Base-by-base conservation (phyloP, 2,329 filamentous ascomycete species). In the Sporothrix dimorphospora region DNA sequence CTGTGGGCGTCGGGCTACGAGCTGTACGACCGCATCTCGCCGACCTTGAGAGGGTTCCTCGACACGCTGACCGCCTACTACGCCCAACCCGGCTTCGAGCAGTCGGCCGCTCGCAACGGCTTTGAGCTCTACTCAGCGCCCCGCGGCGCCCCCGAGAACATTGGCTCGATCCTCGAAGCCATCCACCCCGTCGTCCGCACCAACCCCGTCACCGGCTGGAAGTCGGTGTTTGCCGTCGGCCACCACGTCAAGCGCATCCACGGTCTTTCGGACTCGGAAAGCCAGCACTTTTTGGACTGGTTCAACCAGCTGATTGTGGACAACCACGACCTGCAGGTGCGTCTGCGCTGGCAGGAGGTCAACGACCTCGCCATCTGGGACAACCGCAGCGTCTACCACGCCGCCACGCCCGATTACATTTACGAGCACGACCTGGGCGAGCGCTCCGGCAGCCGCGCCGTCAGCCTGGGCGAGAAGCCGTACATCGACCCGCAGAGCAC, bases 1-100 rank as follows among this genome's bases (percentile, higher is more conserved):
- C 84, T 92, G 6, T 92, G 89, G 89, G 90, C 89, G 0, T 90
- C 88, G 0, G 89, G 88, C 0, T 91, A 91, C 77, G 89, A 91
- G 75, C 79, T 91, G 14, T 92, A 90, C 76, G 89, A 92, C 76
- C 85, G 88, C 38, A 82, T 92, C 72, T 89, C 86, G 4, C 81
- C 82, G 2, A 81, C 86, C 0, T 86, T 73, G 21, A 68, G 70
- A 21, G 11, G 19, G 1, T 90, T 91, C 78, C 82, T 91, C 38
- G 88, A 91, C 71, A 79, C 79, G 0, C 79, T 91, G 8, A 90
- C 87, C 0, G 89, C 85, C 3, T 88, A 85, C 0, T 85, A 85
- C 74, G 83, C 83, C 0, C 82, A 86, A 75, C 85, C 86, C 0
- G 78, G 79, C 1, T 90, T 89, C 79, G 82, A 82, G 72, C 79